These are phyloP conservation scores for Arctium minus DNA, from an alignment of 129 eudicot genomes.

Conservation along the genomic window DNA sequence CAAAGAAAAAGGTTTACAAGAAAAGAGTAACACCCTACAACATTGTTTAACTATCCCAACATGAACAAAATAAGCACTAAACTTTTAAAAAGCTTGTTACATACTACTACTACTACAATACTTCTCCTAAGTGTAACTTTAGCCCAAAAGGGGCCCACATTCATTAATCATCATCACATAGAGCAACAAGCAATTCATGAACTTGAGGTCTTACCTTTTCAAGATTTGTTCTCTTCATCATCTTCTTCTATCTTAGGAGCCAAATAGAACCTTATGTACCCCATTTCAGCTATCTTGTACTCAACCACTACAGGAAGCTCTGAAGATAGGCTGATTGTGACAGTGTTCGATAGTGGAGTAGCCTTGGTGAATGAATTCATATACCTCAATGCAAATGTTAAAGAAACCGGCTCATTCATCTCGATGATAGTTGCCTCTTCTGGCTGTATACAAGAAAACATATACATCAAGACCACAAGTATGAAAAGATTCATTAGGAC, in stretches of 20 bases:
- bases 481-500: neutral
- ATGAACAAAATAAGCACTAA: neutral
- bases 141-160: neutral
- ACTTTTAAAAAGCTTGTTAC: neutral
- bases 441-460: conserved; percentile 43
- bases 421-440: conserved; percentile 88
- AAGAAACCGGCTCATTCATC: conserved; percentile 95
- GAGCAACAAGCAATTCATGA: neutral
- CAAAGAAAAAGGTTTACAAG: neutral
- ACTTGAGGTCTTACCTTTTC: neutral
- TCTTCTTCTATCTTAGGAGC: conserved; percentile 99
- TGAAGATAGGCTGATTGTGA: conserved; percentile 81
- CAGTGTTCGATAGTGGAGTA: conserved; percentile 65
- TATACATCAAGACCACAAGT: neutral
- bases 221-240: conserved; percentile 73
- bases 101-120: neutral
- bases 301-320: conserved; percentile 98
- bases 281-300: conserved; percentile 98
- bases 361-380: conserved; percentile 97
- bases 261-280: conserved; percentile 81
- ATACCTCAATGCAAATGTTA: conserved; percentile 95
- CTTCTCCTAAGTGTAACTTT: neutral
- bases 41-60: conserved; percentile 1
- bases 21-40: conserved; percentile 16
- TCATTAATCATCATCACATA: neutral